These are phyloP conservation scores for Barbarea vulgaris DNA, from an alignment of 345 rosid species.

Conservation along the genomic window DNA sequence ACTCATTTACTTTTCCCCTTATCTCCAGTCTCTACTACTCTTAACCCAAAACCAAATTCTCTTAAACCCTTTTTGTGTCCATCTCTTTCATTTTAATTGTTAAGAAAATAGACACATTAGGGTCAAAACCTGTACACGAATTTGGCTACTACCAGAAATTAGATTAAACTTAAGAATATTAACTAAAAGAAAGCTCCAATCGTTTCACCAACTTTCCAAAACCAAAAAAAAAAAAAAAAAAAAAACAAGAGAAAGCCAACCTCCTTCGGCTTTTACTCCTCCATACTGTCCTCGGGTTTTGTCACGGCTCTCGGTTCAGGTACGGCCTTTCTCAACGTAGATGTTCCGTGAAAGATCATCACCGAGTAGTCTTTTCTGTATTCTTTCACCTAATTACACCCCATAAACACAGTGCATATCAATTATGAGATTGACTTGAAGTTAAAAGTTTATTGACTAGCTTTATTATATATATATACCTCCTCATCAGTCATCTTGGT, in stretches of 20 bases:
- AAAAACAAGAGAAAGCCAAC: too few species aligned
- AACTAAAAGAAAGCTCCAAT: background rate
- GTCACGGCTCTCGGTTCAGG: constrained; percentile 45
- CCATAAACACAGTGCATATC: too few species aligned
- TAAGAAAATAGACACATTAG: constrained; percentile 16
- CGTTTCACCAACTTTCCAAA: background rate
- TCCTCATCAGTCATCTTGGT: constrained; percentile 57
- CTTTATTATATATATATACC: constrained; percentile 51
- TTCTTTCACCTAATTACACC: too few species aligned
- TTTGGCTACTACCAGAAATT: constrained; percentile 16
- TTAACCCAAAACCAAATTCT: constrained; percentile 34
- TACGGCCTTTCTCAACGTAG: constrained; percentile 72
- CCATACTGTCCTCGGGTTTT: constrained; percentile 36
- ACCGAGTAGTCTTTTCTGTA: constrained; percentile 63
- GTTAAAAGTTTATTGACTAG: too few species aligned
- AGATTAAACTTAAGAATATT: background rate
- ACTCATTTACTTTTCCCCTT: constrained; percentile 1
- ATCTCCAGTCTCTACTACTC: background rate
- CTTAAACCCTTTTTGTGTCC: background rate
- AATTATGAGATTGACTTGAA: too few species aligned
- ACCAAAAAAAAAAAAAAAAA: background rate
- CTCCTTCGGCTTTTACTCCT: constrained; percentile 21
- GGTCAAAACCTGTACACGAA: constrained; percentile 27
- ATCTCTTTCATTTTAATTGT: constrained; percentile 4
- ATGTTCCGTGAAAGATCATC: constrained; percentile 83